Base-by-base conservation (phyloP, 306 rosid genomes). In the Hippophae rhamnoides region DNA sequence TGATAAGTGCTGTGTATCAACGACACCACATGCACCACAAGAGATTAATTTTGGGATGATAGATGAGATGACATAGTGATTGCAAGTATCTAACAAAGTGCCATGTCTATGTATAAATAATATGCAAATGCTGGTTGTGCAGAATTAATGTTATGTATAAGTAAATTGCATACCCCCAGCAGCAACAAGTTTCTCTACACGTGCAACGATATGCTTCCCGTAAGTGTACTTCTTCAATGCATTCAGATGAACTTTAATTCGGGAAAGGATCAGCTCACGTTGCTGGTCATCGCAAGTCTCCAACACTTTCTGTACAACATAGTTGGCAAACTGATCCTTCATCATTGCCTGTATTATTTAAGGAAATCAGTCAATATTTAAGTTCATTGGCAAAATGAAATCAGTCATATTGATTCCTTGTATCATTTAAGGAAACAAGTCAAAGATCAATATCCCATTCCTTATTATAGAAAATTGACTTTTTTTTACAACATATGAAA, bases 141-240 rank as follows among this genome's bases (percentile, higher is more conserved):
- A 48, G 13, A 52, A 2, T 18, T 6, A 47, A 61, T 25, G n/a
- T 3, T 31, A 0, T 49, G 57, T n/a, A 43, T 49, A 50, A 7
- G 69, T 9, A 73, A 61, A 64, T 57, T 49, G 51, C 47, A 31
- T 79, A 90, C 96, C 99, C 73, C 99, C 96, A 18, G 99, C 99
- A 27, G 95, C 96, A 62, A 92, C 99, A 13, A 92, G 99, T 80
- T 92, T 88, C 78, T 92, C 96, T 68, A 92, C 99, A 57, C 99
- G 99, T 0, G 96, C 90, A 14, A 85, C 96, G 5, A 88, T 92
- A 56, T 92, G 99, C 83, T 88, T 88, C 64, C 99, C 96, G 0
- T 92, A 92, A 10, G 98, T 92, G 81, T 92, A 87, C 64, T 92
- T 92, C 74, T 85, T 92, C 78, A 92, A 59, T 27, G 98, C 98